A percentile compares a stretch with the other conserved stretches of the same genome.
phyloP scores from a whole-genome alignment of 2,329 filamentous ascomycete genomes.

The Diaporthe sp. region DNA sequence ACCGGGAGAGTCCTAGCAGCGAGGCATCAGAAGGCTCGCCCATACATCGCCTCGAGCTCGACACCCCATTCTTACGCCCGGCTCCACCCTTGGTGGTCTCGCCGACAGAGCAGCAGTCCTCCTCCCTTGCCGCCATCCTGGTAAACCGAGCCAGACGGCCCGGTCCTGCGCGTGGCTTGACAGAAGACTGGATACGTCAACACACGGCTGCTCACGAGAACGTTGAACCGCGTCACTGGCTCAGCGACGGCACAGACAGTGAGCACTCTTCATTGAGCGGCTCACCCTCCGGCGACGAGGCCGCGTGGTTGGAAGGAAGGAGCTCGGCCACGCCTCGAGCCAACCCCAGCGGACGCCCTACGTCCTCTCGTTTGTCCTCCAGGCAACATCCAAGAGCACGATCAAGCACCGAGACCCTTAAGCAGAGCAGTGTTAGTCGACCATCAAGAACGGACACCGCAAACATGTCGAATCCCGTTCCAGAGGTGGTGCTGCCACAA shows the following conservation, averaged over 20 bases:
- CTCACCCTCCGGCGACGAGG: conserved; percentile 66
- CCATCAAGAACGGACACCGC: conserved; percentile 35
- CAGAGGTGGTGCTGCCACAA: conserved; percentile 40
- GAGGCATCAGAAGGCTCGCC: conserved; percentile 71
- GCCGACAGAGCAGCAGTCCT: conserved; percentile 52
- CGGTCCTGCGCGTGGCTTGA: conserved; percentile 70
- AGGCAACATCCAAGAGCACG: conserved; percentile 58
- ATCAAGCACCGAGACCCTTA: conserved; percentile 70
- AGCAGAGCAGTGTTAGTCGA: conserved; percentile 50
- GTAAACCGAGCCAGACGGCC: conserved; percentile 71
- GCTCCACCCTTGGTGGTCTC: conserved; percentile 58
- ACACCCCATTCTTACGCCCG: conserved; percentile 72
- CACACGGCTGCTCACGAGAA: conserved; percentile 80
- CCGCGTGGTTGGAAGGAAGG: conserved; percentile 62
- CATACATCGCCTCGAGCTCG: conserved; percentile 71
- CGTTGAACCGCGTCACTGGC: conserved; percentile 82
- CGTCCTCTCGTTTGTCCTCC: conserved; percentile 49
- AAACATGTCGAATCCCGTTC: conserved; percentile 45
- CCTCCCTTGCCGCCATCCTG: conserved; percentile 65
- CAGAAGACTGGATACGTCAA: conserved; percentile 88
- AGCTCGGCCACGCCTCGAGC: conserved; percentile 63
- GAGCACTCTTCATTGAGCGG: conserved; percentile 81
- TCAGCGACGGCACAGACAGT: conserved; percentile 82
- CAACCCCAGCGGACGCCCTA: conserved; percentile 36
- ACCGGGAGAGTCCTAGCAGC: conserved; percentile 67